Evolutionary conservation across 371 early-diverging fungal species (phyloP).

Genomic region (Saksenaea vasiformis): DNA sequence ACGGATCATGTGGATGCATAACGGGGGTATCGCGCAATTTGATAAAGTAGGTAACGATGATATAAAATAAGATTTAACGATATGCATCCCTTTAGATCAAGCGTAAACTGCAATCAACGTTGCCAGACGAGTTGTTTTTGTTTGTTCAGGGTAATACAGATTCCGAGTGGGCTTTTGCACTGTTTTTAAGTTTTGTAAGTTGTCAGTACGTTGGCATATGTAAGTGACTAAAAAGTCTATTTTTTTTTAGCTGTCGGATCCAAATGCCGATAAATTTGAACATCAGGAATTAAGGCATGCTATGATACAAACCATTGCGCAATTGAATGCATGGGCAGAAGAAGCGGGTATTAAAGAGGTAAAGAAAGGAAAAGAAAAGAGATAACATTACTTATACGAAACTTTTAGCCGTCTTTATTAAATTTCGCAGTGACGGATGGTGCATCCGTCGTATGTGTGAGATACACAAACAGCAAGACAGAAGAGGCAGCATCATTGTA

Average conservation of each 20-base stretch:
- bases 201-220: not conserved
- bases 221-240: not conserved
- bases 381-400: not conserved
- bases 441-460: constrained; percentile 73
- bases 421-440: constrained; percentile 93
- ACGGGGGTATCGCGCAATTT: constrained; percentile 78
- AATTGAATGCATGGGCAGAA: constrained; percentile 70
- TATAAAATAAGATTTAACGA: not conserved
- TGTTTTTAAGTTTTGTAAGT: constrained; percentile 76
- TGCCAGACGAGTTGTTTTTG: constrained; percentile 72
- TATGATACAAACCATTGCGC: constrained; percentile 74
- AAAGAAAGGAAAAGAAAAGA: not conserved
- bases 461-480: constrained; percentile 72
- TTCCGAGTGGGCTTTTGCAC: constrained; percentile 86
- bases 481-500: constrained; percentile 79
- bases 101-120: constrained; percentile 61
- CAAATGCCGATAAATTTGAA: constrained; percentile 50
- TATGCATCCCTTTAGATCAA: constrained; percentile 59
- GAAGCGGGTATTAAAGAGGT: constrained; percentile 60
- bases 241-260: constrained; percentile 56
- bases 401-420: constrained; percentile 68
- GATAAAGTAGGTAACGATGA: constrained; percentile 47
- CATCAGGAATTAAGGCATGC: constrained; percentile 67
- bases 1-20: constrained; percentile 89
- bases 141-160: constrained; percentile 84